phyloP scores from a whole-genome alignment of 345 rosid species.

The Excoecaria agallocha region DNA sequence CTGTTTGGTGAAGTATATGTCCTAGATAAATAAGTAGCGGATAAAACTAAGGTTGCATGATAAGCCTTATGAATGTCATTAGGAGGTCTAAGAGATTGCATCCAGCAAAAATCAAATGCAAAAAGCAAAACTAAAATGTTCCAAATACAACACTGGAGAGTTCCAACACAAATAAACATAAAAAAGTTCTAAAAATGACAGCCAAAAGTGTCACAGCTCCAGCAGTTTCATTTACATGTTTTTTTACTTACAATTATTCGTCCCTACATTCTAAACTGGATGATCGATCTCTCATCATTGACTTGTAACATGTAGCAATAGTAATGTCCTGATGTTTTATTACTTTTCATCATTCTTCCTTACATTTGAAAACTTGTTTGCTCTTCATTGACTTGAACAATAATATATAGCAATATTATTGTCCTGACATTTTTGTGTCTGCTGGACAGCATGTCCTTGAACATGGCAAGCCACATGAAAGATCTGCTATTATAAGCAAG shows the following conservation, averaged over 20 bases:
- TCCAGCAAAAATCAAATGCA: too few species aligned
- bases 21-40: too few species aligned
- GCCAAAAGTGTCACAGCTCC: too few species aligned
- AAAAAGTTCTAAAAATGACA: too few species aligned
- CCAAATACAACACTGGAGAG: too few species aligned
- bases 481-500: slow-evolving; percentile 68
- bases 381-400: neutral
- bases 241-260: neutral
- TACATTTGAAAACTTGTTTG: neutral
- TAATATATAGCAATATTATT: neutral
- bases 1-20: too few species aligned
- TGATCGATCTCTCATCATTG: slow-evolving; percentile 2
- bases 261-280: neutral
- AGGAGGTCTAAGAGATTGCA: too few species aligned
- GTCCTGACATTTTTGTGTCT: slow-evolving; percentile 18
- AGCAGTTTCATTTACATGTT: neutral
- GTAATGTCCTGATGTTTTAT: slow-evolving; percentile 9
- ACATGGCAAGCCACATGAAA: slow-evolving; percentile 76
- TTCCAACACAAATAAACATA: too few species aligned
- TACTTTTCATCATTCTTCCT: neutral
- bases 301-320: neutral
- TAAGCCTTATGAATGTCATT: too few species aligned
- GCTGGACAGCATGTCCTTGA: slow-evolving; percentile 75
- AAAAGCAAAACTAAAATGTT: too few species aligned
- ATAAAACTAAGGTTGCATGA: too few species aligned